These are phyloP conservation scores for Phytophthora pinifolia DNA, from an alignment of 352 stramenopile genomes.

Conservation along the genomic window DNA sequence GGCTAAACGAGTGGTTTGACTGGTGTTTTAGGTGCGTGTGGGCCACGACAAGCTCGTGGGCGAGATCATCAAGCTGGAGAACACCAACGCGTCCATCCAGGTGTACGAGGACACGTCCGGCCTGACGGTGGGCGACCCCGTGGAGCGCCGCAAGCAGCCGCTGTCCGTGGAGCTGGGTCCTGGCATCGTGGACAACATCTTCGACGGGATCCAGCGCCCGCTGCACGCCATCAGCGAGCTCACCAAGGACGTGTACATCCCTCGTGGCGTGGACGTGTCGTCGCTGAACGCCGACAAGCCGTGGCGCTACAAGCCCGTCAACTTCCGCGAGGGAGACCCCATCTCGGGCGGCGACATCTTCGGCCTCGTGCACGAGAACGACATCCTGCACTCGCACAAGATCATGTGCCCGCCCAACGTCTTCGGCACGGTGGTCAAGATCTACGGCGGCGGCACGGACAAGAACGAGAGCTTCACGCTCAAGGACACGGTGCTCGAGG, in stretches of 20 bases:
- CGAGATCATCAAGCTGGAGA: slow-evolving; percentile 99
- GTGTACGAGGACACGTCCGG: slow-evolving; percentile 99
- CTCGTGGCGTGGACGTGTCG: slow-evolving; percentile 95
- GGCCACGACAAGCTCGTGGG: slow-evolving; percentile 99
- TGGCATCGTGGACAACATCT: slow-evolving; percentile 99
- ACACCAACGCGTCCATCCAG: slow-evolving; percentile 99
- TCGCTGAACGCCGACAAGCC: slow-evolving; percentile 92
- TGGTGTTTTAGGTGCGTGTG: slow-evolving; percentile 93
- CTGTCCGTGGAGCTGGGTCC: slow-evolving; percentile 98
- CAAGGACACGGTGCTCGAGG: slow-evolving; percentile 98
- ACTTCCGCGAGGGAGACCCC: slow-evolving; percentile 93
- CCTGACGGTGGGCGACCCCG: slow-evolving; percentile 98
- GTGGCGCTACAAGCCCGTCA: slow-evolving; percentile 96
- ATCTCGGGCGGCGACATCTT: slow-evolving; percentile 99
- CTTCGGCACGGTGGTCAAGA: slow-evolving; percentile 98
- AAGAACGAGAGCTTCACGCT: slow-evolving; percentile 96
- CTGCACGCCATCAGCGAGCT: slow-evolving; percentile 96
- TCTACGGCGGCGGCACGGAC: slow-evolving; percentile 96
- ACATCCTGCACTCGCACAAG: slow-evolving; percentile 98
- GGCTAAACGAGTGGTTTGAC: not conserved
- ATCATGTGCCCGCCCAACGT: slow-evolving; percentile 99
- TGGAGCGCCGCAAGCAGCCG: slow-evolving; percentile 96
- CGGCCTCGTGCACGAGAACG: slow-evolving; percentile 98
- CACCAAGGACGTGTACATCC: slow-evolving; percentile 97
- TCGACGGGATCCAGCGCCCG: slow-evolving; percentile 99